Conservation (phyloP, 2,329 filamentous ascomycete genomes). For the Penicillium digitatum region DNA sequence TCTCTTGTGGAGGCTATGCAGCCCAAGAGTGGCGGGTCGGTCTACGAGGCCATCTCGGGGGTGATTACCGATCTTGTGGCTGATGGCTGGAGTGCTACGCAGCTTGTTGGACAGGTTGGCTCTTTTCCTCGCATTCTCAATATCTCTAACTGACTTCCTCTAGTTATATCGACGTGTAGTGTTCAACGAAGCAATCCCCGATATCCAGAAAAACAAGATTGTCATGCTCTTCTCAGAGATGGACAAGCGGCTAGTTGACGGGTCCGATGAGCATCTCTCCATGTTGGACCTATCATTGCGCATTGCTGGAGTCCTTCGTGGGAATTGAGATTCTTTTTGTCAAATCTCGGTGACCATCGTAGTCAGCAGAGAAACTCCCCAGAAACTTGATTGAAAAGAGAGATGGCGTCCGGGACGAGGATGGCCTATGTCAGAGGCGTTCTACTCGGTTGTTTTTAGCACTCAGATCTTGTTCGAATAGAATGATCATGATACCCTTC, state of each 20-base stretch:
- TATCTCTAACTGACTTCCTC: conserved; percentile 2
- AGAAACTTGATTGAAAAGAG: background rate
- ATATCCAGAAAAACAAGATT: conserved; percentile 86
- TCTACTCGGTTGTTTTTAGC: conserved; percentile 2
- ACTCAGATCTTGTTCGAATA: conserved; percentile 5
- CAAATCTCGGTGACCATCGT: background rate
- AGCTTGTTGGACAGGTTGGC: conserved; percentile 74
- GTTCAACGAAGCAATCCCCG: conserved; percentile 76
- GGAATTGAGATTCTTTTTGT: conserved; percentile 14
- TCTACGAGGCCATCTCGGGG: conserved; percentile 70
- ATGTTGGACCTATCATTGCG: conserved; percentile 80
- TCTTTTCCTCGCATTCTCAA: background rate
- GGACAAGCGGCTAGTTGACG: conserved; percentile 91
- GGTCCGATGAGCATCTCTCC: conserved; percentile 89
- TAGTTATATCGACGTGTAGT: conserved; percentile 69
- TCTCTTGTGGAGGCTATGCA: conserved; percentile 70
- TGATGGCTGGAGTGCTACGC: conserved; percentile 93
- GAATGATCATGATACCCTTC: conserved; percentile 14
- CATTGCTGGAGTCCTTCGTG: conserved; percentile 67
- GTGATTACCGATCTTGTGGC: conserved; percentile 88
- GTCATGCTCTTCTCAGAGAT: conserved; percentile 86
- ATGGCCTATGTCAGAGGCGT: conserved; percentile 1
- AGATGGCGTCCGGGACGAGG: conserved; percentile 2
- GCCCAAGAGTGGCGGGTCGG: conserved; percentile 59
- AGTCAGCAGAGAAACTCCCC: background rate